Evolutionary conservation across 495 filamentous ascomycete genomes (phyloP).

Genomic region (Trypethelium eluteriae): DNA sequence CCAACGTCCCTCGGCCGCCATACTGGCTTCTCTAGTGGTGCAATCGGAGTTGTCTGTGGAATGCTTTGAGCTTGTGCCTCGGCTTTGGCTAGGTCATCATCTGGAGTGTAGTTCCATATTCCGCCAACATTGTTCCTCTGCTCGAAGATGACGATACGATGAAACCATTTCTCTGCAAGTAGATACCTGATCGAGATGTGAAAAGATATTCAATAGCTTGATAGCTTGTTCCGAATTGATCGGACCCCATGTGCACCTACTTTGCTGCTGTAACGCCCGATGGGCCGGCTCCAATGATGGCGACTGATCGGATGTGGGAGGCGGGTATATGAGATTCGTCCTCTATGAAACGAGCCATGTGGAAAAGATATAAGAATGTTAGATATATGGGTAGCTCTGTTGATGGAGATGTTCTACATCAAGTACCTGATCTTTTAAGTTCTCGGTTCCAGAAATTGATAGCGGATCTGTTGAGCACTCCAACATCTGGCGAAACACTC

Average conservation of each 20-base stretch:
- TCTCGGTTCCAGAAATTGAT: too few species aligned
- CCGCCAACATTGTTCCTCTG: conserved; percentile 69
- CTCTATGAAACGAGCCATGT: neutral
- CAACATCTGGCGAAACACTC: too few species aligned
- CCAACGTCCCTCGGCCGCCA: conserved; percentile 25
- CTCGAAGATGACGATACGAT: conserved; percentile 69
- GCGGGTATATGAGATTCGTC: neutral
- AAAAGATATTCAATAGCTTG: neutral
- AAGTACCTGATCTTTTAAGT: too few species aligned
- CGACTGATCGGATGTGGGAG: conserved; percentile 45
- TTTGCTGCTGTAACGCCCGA: conserved; percentile 59
- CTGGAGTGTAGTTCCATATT: conserved; percentile 67
- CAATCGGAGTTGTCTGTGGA: conserved; percentile 34
- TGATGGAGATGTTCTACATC: neutral
- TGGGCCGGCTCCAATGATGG: conserved; percentile 65
- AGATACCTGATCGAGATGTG: conserved; percentile 50
- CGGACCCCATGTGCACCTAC: conserved; percentile 27
- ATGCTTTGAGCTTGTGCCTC: conserved; percentile 26
- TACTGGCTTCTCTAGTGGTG: conserved; percentile 24
- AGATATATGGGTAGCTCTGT: neutral
- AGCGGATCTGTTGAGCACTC: too few species aligned
- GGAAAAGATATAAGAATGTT: too few species aligned
- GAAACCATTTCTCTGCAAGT: conserved; percentile 61
- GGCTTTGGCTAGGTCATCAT: conserved; percentile 19
- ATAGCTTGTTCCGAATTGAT: neutral